phyloP scores from a whole-genome alignment of 179 eudicot genomes.

The Carnegiea gigantea region DNA sequence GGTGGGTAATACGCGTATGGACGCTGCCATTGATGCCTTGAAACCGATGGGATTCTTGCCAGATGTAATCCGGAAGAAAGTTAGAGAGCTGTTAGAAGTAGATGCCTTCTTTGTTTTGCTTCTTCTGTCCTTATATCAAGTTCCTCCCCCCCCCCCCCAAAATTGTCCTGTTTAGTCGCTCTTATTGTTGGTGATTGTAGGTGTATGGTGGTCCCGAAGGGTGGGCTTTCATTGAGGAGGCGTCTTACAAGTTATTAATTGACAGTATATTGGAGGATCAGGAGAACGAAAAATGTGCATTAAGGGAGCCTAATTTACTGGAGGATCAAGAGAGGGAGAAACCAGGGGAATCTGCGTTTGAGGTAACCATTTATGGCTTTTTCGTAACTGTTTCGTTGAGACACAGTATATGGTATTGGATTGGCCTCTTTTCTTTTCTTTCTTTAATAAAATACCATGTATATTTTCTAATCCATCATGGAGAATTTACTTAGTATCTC shows the following conservation, averaged over 20 bases:
- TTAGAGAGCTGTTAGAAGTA: constrained; percentile 28
- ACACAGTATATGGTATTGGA: background rate
- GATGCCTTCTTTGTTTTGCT: background rate
- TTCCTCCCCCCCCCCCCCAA: too few relatives aligned
- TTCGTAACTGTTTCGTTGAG: background rate
- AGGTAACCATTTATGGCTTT: background rate
- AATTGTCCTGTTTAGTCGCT: background rate
- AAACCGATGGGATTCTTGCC: constrained; percentile 33
- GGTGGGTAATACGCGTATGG: constrained; percentile 38
- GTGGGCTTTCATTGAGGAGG: constrained; percentile 37
- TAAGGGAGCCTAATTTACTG: constrained; percentile 5
- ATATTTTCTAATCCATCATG: background rate
- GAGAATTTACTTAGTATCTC: background rate
- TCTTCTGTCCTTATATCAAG: background rate
- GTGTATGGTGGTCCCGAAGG: constrained; percentile 35
- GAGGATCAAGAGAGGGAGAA: constrained; percentile 16
- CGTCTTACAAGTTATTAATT: constrained; percentile 21
- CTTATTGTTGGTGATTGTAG: constrained; percentile 22
- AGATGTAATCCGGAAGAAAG: constrained; percentile 17
- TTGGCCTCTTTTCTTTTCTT: background rate
- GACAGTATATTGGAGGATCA: constrained; percentile 28
- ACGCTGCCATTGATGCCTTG: constrained; percentile 38
- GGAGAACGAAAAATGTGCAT: background rate
- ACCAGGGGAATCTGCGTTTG: constrained; percentile 20
- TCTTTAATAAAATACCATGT: background rate